A percentile compares a stretch with the other conserved stretches of the same genome.
Conservation (phyloP, 169 alveolate species). For the Miamiensis avidus region DNA sequence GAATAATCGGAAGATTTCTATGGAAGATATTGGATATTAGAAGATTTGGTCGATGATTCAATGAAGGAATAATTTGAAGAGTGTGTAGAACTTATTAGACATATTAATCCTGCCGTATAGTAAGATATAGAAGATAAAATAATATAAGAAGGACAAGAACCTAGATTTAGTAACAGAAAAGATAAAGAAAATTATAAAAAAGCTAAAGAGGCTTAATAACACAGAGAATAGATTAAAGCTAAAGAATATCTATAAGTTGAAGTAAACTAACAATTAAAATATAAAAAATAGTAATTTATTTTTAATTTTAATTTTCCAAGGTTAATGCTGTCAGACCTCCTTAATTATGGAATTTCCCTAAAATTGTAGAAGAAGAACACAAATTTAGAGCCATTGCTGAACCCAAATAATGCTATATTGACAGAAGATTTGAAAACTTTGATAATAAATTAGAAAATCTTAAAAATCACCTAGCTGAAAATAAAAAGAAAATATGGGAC, state of each 20-base stretch:
- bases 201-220: conserved; percentile 4
- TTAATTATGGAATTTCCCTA: conserved; percentile 45
- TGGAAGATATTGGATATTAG: conserved; percentile 47
- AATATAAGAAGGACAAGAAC: conserved; percentile 29
- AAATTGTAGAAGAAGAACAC: conserved; percentile 41
- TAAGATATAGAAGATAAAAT: conserved; percentile 39
- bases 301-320: neutral
- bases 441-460: conserved; percentile 8
- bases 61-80: conserved; percentile 28
- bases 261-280: no score
- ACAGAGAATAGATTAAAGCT: conserved; percentile 22
- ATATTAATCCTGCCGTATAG: conserved; percentile 40
- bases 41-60: conserved; percentile 17
- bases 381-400: conserved; percentile 44
- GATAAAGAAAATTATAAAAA: neutral
- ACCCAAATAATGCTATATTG: conserved; percentile 38
- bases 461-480: neutral
- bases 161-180: conserved; percentile 7
- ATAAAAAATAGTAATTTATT: conserved; percentile 12
- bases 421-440: conserved; percentile 32
- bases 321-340: conserved; percentile 40
- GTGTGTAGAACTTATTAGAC: conserved; percentile 40
- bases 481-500: neutral
- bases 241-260: conserved; percentile 16
- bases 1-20: conserved; percentile 34